phyloP scores from a whole-genome alignment of 768 basidiomycete species.

The Russula sp. region DNA sequence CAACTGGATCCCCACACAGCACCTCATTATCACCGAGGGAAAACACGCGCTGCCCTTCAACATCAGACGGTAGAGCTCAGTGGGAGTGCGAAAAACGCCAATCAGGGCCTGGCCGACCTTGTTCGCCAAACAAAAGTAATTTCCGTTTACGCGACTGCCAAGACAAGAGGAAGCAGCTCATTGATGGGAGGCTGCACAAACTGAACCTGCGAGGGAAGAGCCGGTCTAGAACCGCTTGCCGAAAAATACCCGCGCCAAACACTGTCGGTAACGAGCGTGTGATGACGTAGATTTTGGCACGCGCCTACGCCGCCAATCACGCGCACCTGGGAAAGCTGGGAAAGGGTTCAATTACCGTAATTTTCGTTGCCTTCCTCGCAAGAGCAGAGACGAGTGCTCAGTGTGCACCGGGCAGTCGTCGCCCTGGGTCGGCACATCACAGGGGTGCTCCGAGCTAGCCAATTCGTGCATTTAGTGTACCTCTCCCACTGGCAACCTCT shows the following conservation, averaged over 20 bases:
- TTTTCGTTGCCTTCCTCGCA: slow-evolving; percentile 44
- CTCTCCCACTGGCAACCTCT: too few relatives aligned
- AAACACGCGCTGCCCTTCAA: not conserved
- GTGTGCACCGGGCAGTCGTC: not conserved
- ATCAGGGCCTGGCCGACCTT: not conserved
- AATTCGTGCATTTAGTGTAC: too few relatives aligned
- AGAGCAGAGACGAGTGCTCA: slow-evolving; percentile 38
- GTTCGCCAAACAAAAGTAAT: slow-evolving; percentile 32
- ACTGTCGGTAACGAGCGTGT: not conserved
- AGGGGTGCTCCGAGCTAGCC: too few relatives aligned
- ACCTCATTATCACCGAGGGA: slow-evolving; percentile 10
- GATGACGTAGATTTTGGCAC: not conserved
- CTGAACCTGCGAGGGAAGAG: not conserved
- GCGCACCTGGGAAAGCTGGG: slow-evolving; percentile 35
- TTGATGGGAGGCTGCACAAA: slow-evolving; percentile 25
- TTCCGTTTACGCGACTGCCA: slow-evolving; percentile 43
- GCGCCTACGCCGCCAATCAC: slow-evolving; percentile 31
- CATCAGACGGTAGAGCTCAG: not conserved
- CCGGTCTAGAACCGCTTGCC: slow-evolving; percentile 8
- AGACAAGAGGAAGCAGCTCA: slow-evolving; percentile 40
- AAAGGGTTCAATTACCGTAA: not conserved
- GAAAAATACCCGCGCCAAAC: not conserved
- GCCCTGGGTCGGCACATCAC: not conserved
- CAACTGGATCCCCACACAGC: not conserved
- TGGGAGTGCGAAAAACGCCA: not conserved